phyloP scores from a whole-genome alignment of 1,139 yeast species.

The Scheffersomyces cryptocercus region DNA sequence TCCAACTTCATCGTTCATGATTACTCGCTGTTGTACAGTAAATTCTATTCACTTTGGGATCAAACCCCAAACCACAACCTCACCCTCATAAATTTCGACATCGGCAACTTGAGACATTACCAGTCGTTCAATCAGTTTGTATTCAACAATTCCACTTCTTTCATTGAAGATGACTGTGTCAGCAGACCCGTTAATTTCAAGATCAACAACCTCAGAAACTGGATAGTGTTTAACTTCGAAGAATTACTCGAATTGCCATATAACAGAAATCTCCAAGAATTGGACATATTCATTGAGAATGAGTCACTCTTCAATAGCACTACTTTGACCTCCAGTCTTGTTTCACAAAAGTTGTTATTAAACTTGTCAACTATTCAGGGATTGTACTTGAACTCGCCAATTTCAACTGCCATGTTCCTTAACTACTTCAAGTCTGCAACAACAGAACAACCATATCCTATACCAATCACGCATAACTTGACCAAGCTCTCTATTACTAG shows the following conservation, averaged over 20 bases:
- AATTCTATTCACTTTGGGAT: conserved; percentile 18
- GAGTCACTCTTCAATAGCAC: conserved; percentile 4
- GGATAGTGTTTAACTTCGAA: conserved; percentile 22
- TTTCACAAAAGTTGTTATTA: conserved; percentile 4
- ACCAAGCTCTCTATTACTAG: conserved; percentile 19
- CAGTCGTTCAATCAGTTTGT: conserved; percentile 20
- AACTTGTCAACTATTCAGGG: conserved; percentile 13
- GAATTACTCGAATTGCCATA: conserved; percentile 22
- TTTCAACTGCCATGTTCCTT: conserved; percentile 17
- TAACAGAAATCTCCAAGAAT: conserved; percentile 18
- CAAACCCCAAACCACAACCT: conserved; percentile 13
- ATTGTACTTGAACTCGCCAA: conserved; percentile 22
- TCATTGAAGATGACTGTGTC: conserved; percentile 17
- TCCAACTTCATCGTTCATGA: conserved; percentile 17
- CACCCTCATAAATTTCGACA: conserved; percentile 21
- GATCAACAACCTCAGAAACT: conserved; percentile 21
- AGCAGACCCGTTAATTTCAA: conserved; percentile 10
- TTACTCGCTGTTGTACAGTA: conserved; percentile 19
- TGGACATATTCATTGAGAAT: conserved; percentile 21
- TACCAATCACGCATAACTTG: conserved; percentile 11
- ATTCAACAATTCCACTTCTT: conserved; percentile 12
- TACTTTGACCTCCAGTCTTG: not conserved
- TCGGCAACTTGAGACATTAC: conserved; percentile 19
- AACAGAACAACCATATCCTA: not conserved
- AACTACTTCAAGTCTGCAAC: conserved; percentile 7